Evolutionary conservation across 192 early-diverging fungal species (phyloP).

Genomic region (Podila horticola): DNA sequence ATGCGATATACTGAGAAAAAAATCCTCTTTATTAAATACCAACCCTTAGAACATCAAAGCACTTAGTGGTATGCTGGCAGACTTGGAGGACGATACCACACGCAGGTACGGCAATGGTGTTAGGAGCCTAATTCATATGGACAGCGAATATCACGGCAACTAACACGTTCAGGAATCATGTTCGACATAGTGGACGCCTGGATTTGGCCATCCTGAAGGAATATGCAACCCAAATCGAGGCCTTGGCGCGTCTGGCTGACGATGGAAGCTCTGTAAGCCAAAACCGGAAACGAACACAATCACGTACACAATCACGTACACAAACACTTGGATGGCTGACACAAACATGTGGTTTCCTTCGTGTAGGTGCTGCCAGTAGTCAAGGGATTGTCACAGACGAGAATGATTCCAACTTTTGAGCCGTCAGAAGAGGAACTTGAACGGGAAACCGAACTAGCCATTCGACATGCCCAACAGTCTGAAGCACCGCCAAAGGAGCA

Average conservation of each 20-base stretch:
- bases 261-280: conserved; percentile 1
- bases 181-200: conserved; percentile 5
- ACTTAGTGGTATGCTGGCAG: conserved; percentile 15
- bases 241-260: conserved; percentile 7
- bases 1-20: background rate
- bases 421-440: background rate
- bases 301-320: background rate
- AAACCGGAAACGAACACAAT: background rate
- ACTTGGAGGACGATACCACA: conserved; percentile 25
- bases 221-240: conserved; percentile 28
- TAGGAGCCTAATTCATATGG: no score
- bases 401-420: conserved; percentile 3
- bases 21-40: no score
- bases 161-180: background rate
- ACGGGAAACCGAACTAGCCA: background rate
- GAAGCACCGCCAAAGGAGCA: background rate
- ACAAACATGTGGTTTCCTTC: background rate
- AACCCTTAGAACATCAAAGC: conserved; percentile 30
- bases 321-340: no score
- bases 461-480: background rate
- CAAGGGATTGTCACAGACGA: conserved; percentile 13
- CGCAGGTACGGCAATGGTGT: background rate
- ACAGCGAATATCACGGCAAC: no score
- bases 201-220: conserved; percentile 4
- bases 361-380: background rate